phyloP scores from a whole-genome alignment of 208 protist genomes.

The Acanthamoeba comandoni region DNA sequence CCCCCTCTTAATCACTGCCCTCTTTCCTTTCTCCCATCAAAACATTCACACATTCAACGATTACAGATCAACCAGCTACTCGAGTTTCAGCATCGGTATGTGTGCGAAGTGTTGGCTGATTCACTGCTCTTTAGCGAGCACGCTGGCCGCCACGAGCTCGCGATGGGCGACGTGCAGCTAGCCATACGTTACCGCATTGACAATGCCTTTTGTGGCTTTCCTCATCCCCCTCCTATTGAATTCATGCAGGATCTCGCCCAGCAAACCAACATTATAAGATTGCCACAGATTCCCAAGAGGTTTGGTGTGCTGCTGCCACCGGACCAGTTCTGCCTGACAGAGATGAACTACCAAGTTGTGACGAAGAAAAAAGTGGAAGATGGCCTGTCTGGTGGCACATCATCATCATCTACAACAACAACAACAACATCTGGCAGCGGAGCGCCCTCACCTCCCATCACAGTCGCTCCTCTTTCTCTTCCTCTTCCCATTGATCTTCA shows the following conservation, averaged over 20 bases:
- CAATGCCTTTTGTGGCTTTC: slow-evolving; percentile 27
- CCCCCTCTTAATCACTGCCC: neutral
- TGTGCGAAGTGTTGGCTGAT: slow-evolving; percentile 62
- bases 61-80: slow-evolving; percentile 55
- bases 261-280: slow-evolving; percentile 61
- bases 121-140: slow-evolving; percentile 57
- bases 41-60: slow-evolving; percentile 5
- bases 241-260: slow-evolving; percentile 73
- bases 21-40: slow-evolving; percentile 5
- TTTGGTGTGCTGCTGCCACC: slow-evolving; percentile 74
- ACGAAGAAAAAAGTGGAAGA: neutral
- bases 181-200: slow-evolving; percentile 65
- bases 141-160: slow-evolving; percentile 6
- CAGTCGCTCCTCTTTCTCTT: too few species aligned
- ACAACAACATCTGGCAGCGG: too few species aligned
- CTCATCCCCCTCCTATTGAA: slow-evolving; percentile 39
- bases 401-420: too few species aligned
- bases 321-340: slow-evolving; percentile 73
- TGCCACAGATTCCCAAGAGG: slow-evolving; percentile 61
- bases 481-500: too few species aligned
- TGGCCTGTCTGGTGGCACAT: too few species aligned
- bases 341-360: slow-evolving; percentile 75
- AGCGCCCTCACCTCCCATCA: too few species aligned
- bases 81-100: slow-evolving; percentile 68
- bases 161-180: slow-evolving; percentile 58